phyloP scores from a whole-genome alignment of 2,329 filamentous ascomycete genomes.

The Diaporthe caulivora region DNA sequence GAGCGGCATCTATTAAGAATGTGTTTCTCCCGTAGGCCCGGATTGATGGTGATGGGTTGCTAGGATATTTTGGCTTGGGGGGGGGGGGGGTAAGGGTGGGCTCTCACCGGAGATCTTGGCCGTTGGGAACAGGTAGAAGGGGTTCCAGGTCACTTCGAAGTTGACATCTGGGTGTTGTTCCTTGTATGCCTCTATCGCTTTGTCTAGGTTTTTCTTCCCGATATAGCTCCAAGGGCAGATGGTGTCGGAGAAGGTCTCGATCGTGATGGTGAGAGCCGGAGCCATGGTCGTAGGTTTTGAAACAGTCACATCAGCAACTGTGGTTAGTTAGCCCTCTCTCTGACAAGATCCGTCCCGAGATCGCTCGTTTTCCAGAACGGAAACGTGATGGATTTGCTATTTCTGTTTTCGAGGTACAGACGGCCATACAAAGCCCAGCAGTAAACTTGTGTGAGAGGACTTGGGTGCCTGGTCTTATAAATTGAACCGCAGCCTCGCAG shows the following conservation, averaged over 20 bases:
- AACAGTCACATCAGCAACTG: background rate
- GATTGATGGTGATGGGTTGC: background rate
- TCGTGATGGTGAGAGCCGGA: conserved; percentile 47
- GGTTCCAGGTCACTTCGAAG: conserved; percentile 62
- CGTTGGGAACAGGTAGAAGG: conserved; percentile 59
- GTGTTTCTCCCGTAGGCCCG: too few species aligned
- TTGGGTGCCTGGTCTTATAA: background rate
- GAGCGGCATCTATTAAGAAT: too few species aligned
- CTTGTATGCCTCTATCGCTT: conserved; percentile 57
- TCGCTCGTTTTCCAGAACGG: background rate
- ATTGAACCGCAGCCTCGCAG: background rate
- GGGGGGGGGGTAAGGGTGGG: too few species aligned
- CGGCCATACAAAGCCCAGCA: background rate
- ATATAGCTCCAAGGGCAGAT: conserved; percentile 67
- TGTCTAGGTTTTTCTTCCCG: conserved; percentile 59
- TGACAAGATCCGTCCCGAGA: background rate
- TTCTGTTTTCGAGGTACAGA: background rate
- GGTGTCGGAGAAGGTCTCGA: conserved; percentile 63
- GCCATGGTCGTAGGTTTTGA: background rate
- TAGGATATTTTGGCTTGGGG: background rate
- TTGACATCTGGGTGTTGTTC: conserved; percentile 55
- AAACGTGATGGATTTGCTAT: background rate
- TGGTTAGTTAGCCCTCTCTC: background rate
- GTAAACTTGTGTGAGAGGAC: background rate
- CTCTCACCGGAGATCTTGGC: conserved; percentile 45